A percentile compares a stretch with the other conserved stretches of the same genome.
These are phyloP conservation scores for Globisporangium parvum DNA, from an alignment of 352 stramenopile genomes.

Conservation along the genomic window DNA sequence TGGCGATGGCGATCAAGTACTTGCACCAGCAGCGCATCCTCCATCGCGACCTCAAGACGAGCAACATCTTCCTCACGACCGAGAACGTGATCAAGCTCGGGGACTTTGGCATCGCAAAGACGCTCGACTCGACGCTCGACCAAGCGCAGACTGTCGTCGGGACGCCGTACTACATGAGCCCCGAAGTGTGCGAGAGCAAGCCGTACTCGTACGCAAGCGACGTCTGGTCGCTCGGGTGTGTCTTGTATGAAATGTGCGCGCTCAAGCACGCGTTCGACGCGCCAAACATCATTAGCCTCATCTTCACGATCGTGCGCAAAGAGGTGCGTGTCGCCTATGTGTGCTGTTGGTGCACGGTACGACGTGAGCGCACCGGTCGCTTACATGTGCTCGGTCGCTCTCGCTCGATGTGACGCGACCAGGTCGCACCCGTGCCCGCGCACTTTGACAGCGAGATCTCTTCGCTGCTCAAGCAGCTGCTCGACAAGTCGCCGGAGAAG, in stretches of 20 bases:
- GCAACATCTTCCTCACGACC: constrained; percentile 89
- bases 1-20: constrained; percentile 92
- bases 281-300: constrained; percentile 76
- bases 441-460: constrained; percentile 60
- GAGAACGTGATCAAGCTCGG: constrained; percentile 89
- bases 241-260: constrained; percentile 87
- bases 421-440: constrained; percentile 45
- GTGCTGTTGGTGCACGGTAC: not conserved
- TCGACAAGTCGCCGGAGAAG: constrained; percentile 58
- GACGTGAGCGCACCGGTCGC: not conserved
- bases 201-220: constrained; percentile 91
- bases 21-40: constrained; percentile 89
- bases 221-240: constrained; percentile 90
- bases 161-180: constrained; percentile 93
- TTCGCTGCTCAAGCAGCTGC: constrained; percentile 39
- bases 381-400: not conserved
- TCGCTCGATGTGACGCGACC: not conserved
- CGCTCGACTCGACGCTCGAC: constrained; percentile 74
- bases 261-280: constrained; percentile 84
- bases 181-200: constrained; percentile 90
- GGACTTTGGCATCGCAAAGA: constrained; percentile 92
- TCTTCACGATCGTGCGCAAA: constrained; percentile 82
- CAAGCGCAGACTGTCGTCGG: constrained; percentile 88
- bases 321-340: constrained; percentile 28
- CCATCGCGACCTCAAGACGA: constrained; percentile 93